These are phyloP conservation scores for Aspergillus brunneoviolaceus DNA, from an alignment of 2,329 filamentous ascomycete genomes.

Conservation along the genomic window DNA sequence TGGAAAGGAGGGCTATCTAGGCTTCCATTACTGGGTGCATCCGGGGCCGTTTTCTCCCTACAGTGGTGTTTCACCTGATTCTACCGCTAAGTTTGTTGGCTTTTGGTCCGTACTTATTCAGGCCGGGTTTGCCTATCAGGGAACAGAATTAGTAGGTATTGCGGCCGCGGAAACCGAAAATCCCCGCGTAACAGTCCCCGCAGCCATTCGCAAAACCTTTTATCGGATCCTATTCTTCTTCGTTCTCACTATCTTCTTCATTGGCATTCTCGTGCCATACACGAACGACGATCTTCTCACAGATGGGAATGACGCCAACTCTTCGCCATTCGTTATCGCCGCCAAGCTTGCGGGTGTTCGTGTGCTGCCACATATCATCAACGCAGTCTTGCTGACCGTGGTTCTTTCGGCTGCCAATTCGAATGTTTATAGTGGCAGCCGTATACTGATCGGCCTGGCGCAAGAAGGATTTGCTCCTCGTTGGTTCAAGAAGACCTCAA, in stretches of 20 bases:
- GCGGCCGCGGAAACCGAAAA: conserved; percentile 75
- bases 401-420: conserved; percentile 47
- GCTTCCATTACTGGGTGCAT: conserved; percentile 68
- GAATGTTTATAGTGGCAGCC: conserved; percentile 52
- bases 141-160: conserved; percentile 73
- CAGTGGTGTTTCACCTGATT: conserved; percentile 18
- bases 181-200: conserved; percentile 69
- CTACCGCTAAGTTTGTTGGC: conserved; percentile 60
- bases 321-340: conserved; percentile 47
- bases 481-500: conserved; percentile 44
- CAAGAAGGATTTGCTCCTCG: conserved; percentile 47
- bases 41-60: conserved; percentile 68
- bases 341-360: conserved; percentile 39
- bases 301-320: conserved; percentile 38
- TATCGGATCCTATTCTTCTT: conserved; percentile 68
- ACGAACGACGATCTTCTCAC: conserved; percentile 55
- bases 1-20: conserved; percentile 66
- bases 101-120: conserved; percentile 55
- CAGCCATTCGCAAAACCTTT: conserved; percentile 72
- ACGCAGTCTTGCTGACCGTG: conserved; percentile 44
- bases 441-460: conserved; percentile 67
- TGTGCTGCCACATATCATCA: conserved; percentile 42
- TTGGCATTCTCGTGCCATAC: conserved; percentile 68
- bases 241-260: conserved; percentile 56
- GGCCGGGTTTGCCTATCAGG: conserved; percentile 48